These are phyloP conservation scores for Coniochaeta sp. DNA, from an alignment of 2,329 filamentous ascomycete species.

Conservation along the genomic window DNA sequence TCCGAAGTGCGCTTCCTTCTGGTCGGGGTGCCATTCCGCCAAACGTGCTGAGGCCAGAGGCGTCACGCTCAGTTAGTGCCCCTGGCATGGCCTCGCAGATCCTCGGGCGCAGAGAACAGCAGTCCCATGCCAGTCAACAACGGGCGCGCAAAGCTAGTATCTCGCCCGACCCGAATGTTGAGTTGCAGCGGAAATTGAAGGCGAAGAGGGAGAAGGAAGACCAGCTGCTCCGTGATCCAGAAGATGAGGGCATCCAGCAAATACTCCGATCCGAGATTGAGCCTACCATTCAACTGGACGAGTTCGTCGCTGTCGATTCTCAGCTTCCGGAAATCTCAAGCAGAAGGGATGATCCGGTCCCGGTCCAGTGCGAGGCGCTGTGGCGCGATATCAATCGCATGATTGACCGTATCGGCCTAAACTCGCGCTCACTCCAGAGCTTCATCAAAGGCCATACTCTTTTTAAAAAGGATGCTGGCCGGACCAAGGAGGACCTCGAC, in stretches of 20 bases:
- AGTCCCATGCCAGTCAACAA: slow-evolving; percentile 7
- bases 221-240: slow-evolving; percentile 56
- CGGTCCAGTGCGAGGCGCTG: slow-evolving; percentile 57
- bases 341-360: slow-evolving; percentile 26
- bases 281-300: slow-evolving; percentile 55
- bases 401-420: slow-evolving; percentile 87
- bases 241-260: slow-evolving; percentile 61
- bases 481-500: slow-evolving; percentile 63
- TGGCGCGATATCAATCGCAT: slow-evolving; percentile 86
- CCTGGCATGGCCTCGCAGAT: slow-evolving; percentile 52
- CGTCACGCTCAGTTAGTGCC: slow-evolving; percentile 51
- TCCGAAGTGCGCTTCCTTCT: slow-evolving; percentile 50
- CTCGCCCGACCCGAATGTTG: slow-evolving; percentile 38
- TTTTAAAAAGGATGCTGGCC: slow-evolving; percentile 41
- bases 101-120: slow-evolving; percentile 34
- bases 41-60: slow-evolving; percentile 40
- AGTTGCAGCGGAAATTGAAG: slow-evolving; percentile 43
- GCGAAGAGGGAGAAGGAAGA: slow-evolving; percentile 50
- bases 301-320: slow-evolving; percentile 56
- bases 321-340: slow-evolving; percentile 10
- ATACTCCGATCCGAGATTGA: slow-evolving; percentile 54
- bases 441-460: slow-evolving; percentile 63
- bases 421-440: slow-evolving; percentile 58
- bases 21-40: slow-evolving; percentile 42
- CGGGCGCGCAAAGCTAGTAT: slow-evolving; percentile 24